These are phyloP conservation scores for Penicillium sp. DNA, from an alignment of 2,329 filamentous ascomycete genomes.

Conservation along the genomic window DNA sequence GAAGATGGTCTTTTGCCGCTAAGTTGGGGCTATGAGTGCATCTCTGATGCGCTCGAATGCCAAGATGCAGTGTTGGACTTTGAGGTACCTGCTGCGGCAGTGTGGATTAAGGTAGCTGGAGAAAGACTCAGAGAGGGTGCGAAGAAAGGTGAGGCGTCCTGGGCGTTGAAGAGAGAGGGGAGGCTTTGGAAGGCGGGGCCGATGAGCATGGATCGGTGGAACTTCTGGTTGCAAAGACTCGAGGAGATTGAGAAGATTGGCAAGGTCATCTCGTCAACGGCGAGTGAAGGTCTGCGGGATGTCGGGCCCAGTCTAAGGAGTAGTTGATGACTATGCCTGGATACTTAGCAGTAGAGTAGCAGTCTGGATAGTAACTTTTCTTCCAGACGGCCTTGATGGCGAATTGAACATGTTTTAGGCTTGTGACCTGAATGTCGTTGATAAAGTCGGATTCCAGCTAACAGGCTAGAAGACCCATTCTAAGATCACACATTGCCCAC, in stretches of 20 bases:
- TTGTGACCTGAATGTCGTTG: not conserved
- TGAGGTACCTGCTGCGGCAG: constrained; percentile 3
- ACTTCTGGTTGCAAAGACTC: constrained; percentile 1
- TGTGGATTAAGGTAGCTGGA: constrained; percentile 1
- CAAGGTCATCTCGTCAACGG: not conserved
- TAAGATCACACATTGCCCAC: too few relatives aligned
- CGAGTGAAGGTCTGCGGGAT: not conserved
- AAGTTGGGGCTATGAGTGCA: constrained; percentile 3
- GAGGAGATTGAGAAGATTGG: not conserved
- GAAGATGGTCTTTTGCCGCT: constrained; percentile 5
- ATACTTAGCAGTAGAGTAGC: not conserved
- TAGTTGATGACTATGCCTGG: not conserved
- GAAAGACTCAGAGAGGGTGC: constrained; percentile 2
- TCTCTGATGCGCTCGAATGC: constrained; percentile 5
- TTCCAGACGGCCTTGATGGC: not conserved
- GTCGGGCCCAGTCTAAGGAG: not conserved
- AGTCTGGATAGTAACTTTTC: not conserved
- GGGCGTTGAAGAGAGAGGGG: constrained; percentile 4
- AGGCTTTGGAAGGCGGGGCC: constrained; percentile 3
- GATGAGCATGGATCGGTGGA: constrained; percentile 6
- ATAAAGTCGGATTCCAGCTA: too few relatives aligned
- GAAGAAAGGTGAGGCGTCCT: constrained; percentile 1
- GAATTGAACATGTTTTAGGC: not conserved
- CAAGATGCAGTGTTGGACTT: constrained; percentile 3
- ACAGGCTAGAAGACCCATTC: too few relatives aligned